Percentiles rank a stretch among this genome's conserved stretches.
Conservation (phyloP, 352 stramenopile species). For the Phytophthora idaei region DNA sequence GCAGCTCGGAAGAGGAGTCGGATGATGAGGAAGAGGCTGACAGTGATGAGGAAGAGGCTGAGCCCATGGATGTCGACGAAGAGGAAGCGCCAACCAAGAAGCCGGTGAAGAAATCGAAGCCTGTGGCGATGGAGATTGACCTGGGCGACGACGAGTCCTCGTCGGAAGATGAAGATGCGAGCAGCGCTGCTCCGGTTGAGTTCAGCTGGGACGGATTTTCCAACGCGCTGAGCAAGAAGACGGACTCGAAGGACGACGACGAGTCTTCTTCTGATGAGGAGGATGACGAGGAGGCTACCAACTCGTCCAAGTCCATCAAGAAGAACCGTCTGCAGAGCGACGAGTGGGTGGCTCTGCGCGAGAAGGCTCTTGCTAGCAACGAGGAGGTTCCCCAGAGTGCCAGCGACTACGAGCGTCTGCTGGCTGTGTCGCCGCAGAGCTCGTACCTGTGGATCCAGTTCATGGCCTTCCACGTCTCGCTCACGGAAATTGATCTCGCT, state of each 20-base stretch:
- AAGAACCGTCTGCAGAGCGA: slow-evolving; percentile 92
- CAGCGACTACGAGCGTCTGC: slow-evolving; percentile 95
- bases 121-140: slow-evolving; percentile 43
- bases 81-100: slow-evolving; percentile 53
- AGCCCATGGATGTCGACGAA: slow-evolving; percentile 61
- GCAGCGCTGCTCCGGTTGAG: slow-evolving; percentile 48
- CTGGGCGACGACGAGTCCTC: slow-evolving; percentile 62
- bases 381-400: slow-evolving; percentile 92
- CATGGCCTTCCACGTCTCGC: slow-evolving; percentile 97
- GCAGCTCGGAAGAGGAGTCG: slow-evolving; percentile 87
- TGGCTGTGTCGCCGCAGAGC: slow-evolving; percentile 94
- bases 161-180: slow-evolving; percentile 64
- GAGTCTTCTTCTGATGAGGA: slow-evolving; percentile 61
- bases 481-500: slow-evolving; percentile 93
- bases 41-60: slow-evolving; percentile 53
- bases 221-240: slow-evolving; percentile 62
- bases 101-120: slow-evolving; percentile 36
- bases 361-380: slow-evolving; percentile 92
- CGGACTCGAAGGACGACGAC: slow-evolving; percentile 49
- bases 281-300: slow-evolving; percentile 56
- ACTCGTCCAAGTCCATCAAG: slow-evolving; percentile 88
- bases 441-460: slow-evolving; percentile 98
- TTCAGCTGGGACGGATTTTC: slow-evolving; percentile 90
- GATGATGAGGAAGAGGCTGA: slow-evolving; percentile 67
- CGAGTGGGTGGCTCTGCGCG: slow-evolving; percentile 94